A percentile compares a stretch with the other conserved stretches of the same genome.
Evolutionary conservation across 2,329 filamentous ascomycete species (phyloP).

Genomic region (Colletotrichum abscissum): DNA sequence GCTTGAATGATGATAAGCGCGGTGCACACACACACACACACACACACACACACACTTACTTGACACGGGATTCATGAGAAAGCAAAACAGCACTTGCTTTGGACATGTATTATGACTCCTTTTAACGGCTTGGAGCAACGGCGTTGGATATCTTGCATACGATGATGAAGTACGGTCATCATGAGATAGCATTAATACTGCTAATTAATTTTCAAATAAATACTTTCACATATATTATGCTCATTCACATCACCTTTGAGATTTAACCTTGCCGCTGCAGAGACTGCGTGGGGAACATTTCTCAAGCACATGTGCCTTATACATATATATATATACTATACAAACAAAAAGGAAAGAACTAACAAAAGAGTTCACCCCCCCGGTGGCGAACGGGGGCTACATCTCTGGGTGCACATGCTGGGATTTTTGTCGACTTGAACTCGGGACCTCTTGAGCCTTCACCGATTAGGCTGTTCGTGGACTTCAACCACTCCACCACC

Average conservation of each 20-base stretch:
- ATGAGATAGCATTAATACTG: conserved; percentile 1
- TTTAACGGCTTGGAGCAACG: conserved; percentile 16
- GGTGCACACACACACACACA: background rate
- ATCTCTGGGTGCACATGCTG: too few species aligned
- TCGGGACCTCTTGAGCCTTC: too few species aligned
- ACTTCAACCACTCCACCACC: too few species aligned
- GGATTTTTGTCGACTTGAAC: too few species aligned
- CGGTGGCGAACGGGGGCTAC: too few species aligned
- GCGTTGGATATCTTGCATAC: conserved; percentile 23
- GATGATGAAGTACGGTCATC: conserved; percentile 15
- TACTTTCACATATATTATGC: background rate
- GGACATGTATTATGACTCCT: conserved; percentile 12
- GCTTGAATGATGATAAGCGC: background rate
- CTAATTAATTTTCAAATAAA: conserved; percentile 18
- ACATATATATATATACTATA: too few species aligned
- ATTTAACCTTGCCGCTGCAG: background rate
- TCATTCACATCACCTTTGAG: too few species aligned
- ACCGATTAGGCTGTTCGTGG: too few species aligned
- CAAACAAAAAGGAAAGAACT: too few species aligned
- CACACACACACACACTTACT: background rate
- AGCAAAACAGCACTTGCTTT: background rate
- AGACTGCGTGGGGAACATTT: too few species aligned
- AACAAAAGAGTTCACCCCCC: too few species aligned
- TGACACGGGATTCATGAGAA: background rate
- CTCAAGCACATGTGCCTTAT: too few species aligned